Conservation (phyloP, 108 stramenopile genomes). For the Skeletonema tropicum region DNA sequence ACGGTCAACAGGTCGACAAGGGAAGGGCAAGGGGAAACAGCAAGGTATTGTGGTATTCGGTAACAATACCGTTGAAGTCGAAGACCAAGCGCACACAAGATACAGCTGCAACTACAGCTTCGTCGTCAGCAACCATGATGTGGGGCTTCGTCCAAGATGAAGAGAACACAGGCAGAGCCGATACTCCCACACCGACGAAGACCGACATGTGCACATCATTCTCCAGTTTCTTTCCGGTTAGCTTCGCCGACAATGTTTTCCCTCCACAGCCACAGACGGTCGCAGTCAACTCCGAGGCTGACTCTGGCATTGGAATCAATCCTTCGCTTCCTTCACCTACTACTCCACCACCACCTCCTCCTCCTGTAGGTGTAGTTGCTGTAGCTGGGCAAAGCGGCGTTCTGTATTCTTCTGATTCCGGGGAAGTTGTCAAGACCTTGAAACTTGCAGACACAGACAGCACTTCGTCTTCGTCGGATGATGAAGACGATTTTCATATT, state of each 20-base stretch:
- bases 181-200: neutral
- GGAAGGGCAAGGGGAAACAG: too few species aligned
- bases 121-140: neutral
- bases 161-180: neutral
- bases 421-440: neutral
- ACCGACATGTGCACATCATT: neutral
- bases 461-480: neutral
- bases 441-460: neutral
- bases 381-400: neutral
- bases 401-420: neutral
- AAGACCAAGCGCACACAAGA: neutral
- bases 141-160: neutral
- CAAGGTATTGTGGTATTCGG: too few species aligned
- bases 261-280: neutral
- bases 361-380: too few species aligned
- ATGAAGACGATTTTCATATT: neutral
- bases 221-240: neutral
- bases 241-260: neutral
- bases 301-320: neutral
- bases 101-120: neutral
- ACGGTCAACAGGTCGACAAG: too few species aligned
- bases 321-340: neutral
- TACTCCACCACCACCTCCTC: neutral
- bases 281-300: neutral
- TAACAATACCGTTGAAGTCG: too few species aligned